Evolutionary conservation across 352 stramenopile genomes (phyloP).

Genomic region (Phytophthora capsici): DNA sequence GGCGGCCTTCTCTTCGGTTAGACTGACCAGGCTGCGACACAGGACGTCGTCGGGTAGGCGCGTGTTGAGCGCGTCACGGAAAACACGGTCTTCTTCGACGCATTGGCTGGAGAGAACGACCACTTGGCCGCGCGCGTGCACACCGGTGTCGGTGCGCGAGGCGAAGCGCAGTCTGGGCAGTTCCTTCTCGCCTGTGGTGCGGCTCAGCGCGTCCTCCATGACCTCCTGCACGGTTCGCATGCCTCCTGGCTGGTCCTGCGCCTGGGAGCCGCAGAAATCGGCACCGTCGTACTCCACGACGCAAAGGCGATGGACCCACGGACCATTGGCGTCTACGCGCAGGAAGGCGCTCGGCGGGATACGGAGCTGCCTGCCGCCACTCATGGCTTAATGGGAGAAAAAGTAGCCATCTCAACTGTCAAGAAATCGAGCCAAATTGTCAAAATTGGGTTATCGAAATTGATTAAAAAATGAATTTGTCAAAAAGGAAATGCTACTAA

Average conservation of each 20-base stretch:
- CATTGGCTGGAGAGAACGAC: conserved; percentile 89
- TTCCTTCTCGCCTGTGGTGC: conserved; percentile 73
- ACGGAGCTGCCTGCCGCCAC: conserved; percentile 32
- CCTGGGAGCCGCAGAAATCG: conserved; percentile 81
- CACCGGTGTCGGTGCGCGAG: conserved; percentile 92
- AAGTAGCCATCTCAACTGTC: too few relatives aligned
- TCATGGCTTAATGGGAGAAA: conserved; percentile 5
- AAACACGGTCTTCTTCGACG: conserved; percentile 41
- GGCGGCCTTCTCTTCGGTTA: conserved; percentile 19
- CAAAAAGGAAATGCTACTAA: too few relatives aligned
- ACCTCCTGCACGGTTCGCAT: conserved; percentile 75
- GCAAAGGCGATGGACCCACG: conserved; percentile 40
- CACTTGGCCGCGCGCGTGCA: conserved; percentile 92
- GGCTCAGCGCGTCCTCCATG: conserved; percentile 73
- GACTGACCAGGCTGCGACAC: conserved; percentile 41
- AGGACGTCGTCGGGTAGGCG: conserved; percentile 68
- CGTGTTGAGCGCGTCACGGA: conserved; percentile 79
- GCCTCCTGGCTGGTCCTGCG: conserved; percentile 58
- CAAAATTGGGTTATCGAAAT: too few relatives aligned
- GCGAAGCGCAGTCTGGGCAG: conserved; percentile 80
- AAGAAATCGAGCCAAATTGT: too few relatives aligned
- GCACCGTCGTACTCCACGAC: conserved; percentile 82
- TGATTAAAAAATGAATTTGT: too few relatives aligned
- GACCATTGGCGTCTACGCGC: conserved; percentile 29
- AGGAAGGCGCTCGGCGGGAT: conserved; percentile 60